Percentiles rank a stretch among this genome's conserved stretches.
Evolutionary conservation across 2,329 filamentous ascomycete species (phyloP).

Genomic region (Graphilbum sp.): DNA sequence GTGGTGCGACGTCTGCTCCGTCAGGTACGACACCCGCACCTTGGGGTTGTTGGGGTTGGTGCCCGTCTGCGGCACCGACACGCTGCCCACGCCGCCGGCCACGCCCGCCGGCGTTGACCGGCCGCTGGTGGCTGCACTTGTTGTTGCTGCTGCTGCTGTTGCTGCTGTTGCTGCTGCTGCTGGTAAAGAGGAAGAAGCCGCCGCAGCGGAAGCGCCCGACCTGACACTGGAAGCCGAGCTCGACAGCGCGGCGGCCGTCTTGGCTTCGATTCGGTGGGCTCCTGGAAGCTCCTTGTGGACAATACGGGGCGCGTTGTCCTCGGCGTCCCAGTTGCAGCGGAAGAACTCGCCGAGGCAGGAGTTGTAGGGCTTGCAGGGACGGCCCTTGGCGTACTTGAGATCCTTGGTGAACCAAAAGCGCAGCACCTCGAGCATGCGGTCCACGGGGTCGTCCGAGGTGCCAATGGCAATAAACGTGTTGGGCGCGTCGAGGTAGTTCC

Average conservation of each 20-base stretch:
- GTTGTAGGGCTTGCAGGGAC: slow-evolving; percentile 98
- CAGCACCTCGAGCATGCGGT: slow-evolving; percentile 86
- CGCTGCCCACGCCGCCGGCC: slow-evolving; percentile 16
- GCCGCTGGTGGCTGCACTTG: slow-evolving; percentile 12
- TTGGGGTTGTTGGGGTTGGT: slow-evolving; percentile 27
- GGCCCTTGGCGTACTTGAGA: slow-evolving; percentile 95
- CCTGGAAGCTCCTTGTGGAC: slow-evolving; percentile 25
- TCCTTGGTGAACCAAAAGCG: slow-evolving; percentile 99
- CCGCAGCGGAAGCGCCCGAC: slow-evolving; percentile 14
- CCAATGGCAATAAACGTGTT: slow-evolving; percentile 75
- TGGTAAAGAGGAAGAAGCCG: too few relatives aligned
- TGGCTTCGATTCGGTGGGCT: not conserved
- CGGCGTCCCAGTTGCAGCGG: slow-evolving; percentile 90
- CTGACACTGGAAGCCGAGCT: slow-evolving; percentile 33
- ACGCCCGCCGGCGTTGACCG: slow-evolving; percentile 22
- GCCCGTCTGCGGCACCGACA: slow-evolving; percentile 34
- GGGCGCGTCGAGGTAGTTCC: slow-evolving; percentile 92
- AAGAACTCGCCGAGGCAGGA: slow-evolving; percentile 96
- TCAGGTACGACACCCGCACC: slow-evolving; percentile 80
- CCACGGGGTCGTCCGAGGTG: slow-evolving; percentile 77
- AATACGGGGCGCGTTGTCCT: slow-evolving; percentile 58
- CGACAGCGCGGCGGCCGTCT: not conserved
- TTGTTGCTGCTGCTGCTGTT: not conserved
- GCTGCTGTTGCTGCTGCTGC: too few relatives aligned
- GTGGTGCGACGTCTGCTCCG: slow-evolving; percentile 95